Percentiles rank a stretch among this genome's conserved stretches.
Evolutionary conservation across 768 basidiomycete genomes (phyloP).

Genomic region (Brasilioporus rufonigricans): DNA sequence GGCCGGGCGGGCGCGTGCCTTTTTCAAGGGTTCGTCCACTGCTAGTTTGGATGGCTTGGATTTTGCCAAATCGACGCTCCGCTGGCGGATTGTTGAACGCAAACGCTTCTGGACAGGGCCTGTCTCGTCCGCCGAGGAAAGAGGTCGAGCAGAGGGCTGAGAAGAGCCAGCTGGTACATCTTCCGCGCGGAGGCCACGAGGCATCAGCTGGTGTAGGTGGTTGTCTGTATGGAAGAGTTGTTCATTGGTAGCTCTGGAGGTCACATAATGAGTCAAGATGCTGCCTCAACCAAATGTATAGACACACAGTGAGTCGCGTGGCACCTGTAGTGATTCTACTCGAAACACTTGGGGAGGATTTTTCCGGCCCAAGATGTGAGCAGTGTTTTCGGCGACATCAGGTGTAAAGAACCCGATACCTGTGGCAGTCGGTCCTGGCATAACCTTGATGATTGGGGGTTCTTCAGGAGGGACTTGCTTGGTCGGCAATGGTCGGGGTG

Average conservation of each 20-base stretch:
- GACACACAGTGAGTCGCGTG: conserved; percentile 64
- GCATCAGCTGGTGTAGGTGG: conserved; percentile 49
- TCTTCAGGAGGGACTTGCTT: conserved; percentile 57
- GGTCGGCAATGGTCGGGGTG: conserved; percentile 55
- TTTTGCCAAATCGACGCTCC: conserved; percentile 48
- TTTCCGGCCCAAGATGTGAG: conserved; percentile 58
- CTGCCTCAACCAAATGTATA: neutral
- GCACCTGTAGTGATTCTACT: conserved; percentile 47
- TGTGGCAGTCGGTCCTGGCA: conserved; percentile 52
- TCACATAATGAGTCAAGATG: conserved; percentile 3
- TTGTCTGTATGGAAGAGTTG: conserved; percentile 52
- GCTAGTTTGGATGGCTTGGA: conserved; percentile 59
- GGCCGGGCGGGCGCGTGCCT: conserved; percentile 89
- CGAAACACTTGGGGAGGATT: conserved; percentile 55
- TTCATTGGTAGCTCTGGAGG: conserved; percentile 55
- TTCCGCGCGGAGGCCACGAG: conserved; percentile 43
- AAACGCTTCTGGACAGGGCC: conserved; percentile 76
- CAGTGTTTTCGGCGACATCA: conserved; percentile 53
- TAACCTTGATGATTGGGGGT: conserved; percentile 32
- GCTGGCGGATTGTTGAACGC: conserved; percentile 59
- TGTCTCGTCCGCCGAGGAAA: conserved; percentile 80
- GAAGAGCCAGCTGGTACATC: conserved; percentile 38
- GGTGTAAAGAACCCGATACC: conserved; percentile 78
- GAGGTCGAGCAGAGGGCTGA: conserved; percentile 58
- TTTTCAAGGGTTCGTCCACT: conserved; percentile 75